Evolutionary conservation across 1,284 basidiomycete species (phyloP), one percentile per base, ranked within the genome.

Genomic region (Cryptococcus sp.): DNA sequence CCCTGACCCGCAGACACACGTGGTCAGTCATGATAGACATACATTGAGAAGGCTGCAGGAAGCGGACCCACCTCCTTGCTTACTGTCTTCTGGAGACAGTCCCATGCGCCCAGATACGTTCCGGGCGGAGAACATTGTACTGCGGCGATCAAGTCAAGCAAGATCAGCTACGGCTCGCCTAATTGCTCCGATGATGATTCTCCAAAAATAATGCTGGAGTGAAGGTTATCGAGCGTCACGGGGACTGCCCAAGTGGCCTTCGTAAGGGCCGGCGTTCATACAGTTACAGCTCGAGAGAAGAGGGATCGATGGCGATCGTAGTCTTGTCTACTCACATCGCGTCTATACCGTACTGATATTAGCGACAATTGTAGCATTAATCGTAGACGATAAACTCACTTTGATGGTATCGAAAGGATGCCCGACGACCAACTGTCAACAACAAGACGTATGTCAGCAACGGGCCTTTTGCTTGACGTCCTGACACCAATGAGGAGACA

Each of bases 331-430:
- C 69, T 54, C 52, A 73, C 69, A 63, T 67, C 75, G 52, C 19
- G 73, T 75, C 70, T 60, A 50, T 22, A 16, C 13, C 8, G 35
- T 20, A 23, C 5, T 51, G 31, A 45, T 10, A 35, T 35, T 3
- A 35, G 31, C 31, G 13, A 35, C 8, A 10, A 8, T 35, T 2
- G 31, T 13, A 13, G 13, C 31, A 35, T 35, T 2, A 10, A 13
- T 35, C 2, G 13, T 8, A 35, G 31, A 35, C 25, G 25, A 25
- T 3, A 25, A 13, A 53, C 73, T 61, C 47, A 73, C 72, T 58
- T 77, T 77, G 60, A 76, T 69, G 2, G 75, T 76, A 57, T 77
- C 75, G 50, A 77, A 77, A 3, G 77, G 77, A 59, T 78, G 77
- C 6, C 75, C 76, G n/a, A 69, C 65, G 13, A 63, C 56, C 55